A percentile compares a stretch with the other conserved stretches of the same genome.
Conservation (phyloP, 257 asterid genomes). For the Anisodus tanguticus region DNA sequence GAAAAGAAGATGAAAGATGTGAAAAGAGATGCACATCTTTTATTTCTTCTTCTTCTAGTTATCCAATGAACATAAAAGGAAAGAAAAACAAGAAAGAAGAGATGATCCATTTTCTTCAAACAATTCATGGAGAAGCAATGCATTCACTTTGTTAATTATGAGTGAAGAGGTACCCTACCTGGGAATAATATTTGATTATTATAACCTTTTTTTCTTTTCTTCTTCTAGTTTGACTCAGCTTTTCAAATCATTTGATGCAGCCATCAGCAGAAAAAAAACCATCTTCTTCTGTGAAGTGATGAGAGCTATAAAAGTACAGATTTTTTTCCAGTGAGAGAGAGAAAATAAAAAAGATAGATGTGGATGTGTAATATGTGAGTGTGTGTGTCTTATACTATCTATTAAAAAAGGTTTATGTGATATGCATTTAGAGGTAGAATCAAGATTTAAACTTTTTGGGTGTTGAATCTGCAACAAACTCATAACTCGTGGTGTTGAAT, state of each 20-base stretch:
- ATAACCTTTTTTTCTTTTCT: background rate
- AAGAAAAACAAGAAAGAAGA: background rate
- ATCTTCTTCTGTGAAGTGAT: conserved; percentile 31
- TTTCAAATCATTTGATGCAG: conserved; percentile 67
- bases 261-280: conserved; percentile 17
- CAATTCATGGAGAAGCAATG: background rate
- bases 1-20: background rate
- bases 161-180: conserved; percentile 41
- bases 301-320: conserved; percentile 44
- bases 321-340: conserved; percentile 39
- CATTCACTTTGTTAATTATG: background rate
- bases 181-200: conserved; percentile 41
- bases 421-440: too few species aligned
- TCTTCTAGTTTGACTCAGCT: conserved; percentile 65
- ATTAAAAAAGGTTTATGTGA: too few species aligned
- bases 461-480: too few species aligned
- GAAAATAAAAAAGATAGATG: conserved; percentile 31
- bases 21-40: conserved; percentile 50
- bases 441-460: too few species aligned
- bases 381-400: background rate
- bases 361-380: conserved; percentile 44
- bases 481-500: too few species aligned
- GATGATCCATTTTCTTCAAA: background rate
- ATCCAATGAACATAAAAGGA: conserved; percentile 37
- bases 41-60: conserved; percentile 53